These are phyloP conservation scores for Adansonia grandidieri DNA, from an alignment of 441 rosid genomes.

Conservation along the genomic window DNA sequence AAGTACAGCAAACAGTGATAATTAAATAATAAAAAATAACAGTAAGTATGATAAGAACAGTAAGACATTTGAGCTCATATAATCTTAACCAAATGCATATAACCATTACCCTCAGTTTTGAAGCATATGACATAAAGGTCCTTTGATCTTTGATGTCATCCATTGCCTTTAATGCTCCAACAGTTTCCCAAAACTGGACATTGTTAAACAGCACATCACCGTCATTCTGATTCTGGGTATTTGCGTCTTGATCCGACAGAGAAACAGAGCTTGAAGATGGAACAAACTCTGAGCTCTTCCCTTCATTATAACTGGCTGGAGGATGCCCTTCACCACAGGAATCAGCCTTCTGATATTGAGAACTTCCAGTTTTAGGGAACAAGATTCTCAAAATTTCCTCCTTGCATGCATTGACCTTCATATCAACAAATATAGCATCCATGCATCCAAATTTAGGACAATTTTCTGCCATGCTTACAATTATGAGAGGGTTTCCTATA, in stretches of 20 bases:
- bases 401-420: conserved; percentile 32
- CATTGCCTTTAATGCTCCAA: conserved; percentile 16
- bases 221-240: not conserved
- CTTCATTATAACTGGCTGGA: not conserved
- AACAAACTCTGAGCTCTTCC: conserved; percentile 3
- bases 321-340: conserved; percentile 3
- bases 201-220: not conserved
- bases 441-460: not conserved
- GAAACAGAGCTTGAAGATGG: conserved; percentile 19
- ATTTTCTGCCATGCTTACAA: conserved; percentile 22
- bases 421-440: conserved; percentile 42
- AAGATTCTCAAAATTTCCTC: conserved; percentile 34
- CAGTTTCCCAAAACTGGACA: conserved; percentile 20
- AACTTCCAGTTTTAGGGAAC: conserved; percentile 30
- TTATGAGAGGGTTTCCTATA: conserved; percentile 34
- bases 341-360: not conserved
- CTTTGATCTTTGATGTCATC: conserved; percentile 10
- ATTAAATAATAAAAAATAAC: not conserved
- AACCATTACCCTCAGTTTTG: conserved; percentile 28
- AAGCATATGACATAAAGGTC: conserved; percentile 6
- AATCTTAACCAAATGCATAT: not conserved
- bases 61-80: not conserved
- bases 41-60: not conserved
- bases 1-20: not conserved
- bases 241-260: not conserved